phyloP scores from a whole-genome alignment of 176 grass and related monocot genomes.

The Calamus simplicifolius region DNA sequence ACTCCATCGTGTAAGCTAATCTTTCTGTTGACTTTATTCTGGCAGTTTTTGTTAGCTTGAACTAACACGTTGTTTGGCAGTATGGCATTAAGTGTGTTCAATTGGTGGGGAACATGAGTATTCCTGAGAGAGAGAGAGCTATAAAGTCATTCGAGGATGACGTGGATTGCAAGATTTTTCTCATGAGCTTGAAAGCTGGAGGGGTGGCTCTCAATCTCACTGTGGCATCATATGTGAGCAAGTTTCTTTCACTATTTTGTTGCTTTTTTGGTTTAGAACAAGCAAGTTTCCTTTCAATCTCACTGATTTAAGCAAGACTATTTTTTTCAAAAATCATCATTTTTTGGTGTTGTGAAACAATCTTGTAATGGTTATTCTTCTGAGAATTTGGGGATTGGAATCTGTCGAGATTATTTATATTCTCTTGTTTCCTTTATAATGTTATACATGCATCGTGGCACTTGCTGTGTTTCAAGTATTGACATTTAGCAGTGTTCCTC shows the following conservation, averaged over 20 bases:
- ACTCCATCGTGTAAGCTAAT: conserved; percentile 42
- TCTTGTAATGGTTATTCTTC: too few relatives aligned
- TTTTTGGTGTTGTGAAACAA: too few relatives aligned
- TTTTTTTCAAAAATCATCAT: too few relatives aligned
- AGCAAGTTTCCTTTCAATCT: too few relatives aligned
- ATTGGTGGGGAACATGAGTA: conserved; percentile 73
- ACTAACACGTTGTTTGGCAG: conserved; percentile 42
- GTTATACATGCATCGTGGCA: too few relatives aligned
- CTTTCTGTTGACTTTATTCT: not conserved
- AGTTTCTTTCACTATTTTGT: not conserved
- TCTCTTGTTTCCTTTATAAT: too few relatives aligned
- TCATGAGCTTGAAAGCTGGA: conserved; percentile 98
- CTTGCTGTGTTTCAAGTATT: too few relatives aligned
- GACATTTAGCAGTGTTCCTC: too few relatives aligned
- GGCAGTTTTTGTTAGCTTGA: not conserved
- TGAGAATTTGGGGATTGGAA: too few relatives aligned
- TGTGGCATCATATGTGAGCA: conserved; percentile 81
- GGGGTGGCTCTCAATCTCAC: conserved; percentile 93
- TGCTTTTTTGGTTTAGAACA: not conserved
- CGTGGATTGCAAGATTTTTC: conserved; percentile 68
- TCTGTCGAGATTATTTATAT: too few relatives aligned
- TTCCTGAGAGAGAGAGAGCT: conserved; percentile 74
- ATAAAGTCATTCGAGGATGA: conserved; percentile 76
- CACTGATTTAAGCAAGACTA: too few relatives aligned
- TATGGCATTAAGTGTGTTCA: conserved; percentile 78